phyloP scores from a whole-genome alignment of 768 basidiomycete species.

The Tulasnella sp. region DNA sequence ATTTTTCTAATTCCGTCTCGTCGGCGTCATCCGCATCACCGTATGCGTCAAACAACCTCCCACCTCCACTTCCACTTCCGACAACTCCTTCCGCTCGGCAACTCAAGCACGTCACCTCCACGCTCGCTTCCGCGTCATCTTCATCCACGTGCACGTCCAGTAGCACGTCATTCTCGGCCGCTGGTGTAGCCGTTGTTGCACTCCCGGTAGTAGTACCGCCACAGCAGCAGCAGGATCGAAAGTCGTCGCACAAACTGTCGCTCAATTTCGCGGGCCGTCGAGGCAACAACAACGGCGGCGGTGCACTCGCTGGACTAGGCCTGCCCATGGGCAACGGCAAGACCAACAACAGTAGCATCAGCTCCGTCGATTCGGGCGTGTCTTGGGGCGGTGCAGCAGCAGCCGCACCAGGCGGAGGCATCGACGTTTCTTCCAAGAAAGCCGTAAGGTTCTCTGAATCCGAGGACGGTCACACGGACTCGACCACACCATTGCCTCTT shows the following conservation, averaged over 20 bases:
- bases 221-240: neutral
- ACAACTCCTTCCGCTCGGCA: neutral
- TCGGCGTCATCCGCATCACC: neutral
- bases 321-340: neutral
- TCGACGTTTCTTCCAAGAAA: neutral
- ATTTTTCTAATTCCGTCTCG: neutral
- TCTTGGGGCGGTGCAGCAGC: neutral
- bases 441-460: conserved; percentile 13
- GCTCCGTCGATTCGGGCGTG: conserved; percentile 8
- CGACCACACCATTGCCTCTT: neutral
- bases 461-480: neutral
- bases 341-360: neutral
- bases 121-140: neutral
- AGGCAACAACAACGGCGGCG: neutral
- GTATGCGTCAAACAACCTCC: neutral
- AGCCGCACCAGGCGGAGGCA: neutral
- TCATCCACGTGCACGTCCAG: neutral
- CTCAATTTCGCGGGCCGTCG: conserved; percentile 3
- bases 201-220: neutral
- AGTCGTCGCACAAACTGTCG: conserved; percentile 4
- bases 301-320: neutral
- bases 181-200: neutral
- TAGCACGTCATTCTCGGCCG: neutral
- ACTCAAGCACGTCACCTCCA: neutral
- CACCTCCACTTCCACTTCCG: neutral